Evolutionary conservation across 2,329 filamentous ascomycete genomes (phyloP), one percentile per base, ranked within the genome.

Genomic region (Grosmannia clavigera): DNA sequence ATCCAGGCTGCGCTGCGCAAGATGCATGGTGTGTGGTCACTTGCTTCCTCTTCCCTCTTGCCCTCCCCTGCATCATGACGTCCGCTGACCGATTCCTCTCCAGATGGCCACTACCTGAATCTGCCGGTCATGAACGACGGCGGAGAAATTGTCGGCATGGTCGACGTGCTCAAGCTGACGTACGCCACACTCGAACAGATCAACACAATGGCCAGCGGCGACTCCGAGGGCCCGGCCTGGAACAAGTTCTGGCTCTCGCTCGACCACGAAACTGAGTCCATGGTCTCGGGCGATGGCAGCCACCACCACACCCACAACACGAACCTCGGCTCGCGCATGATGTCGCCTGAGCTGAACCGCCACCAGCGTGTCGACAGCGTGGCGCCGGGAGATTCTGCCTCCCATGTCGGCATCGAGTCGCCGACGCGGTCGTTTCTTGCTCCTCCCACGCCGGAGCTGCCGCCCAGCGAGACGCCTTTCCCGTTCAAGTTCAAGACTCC

Each of bases 201-300:
- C 74, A 97, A 97, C 77, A 91, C 90, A 61, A 97, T 99, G 86
- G 85, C 83, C 50, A 91, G 86, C 58, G 83, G 83, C 51, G 92
- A 96, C 70, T 90, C 84, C 67, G 94, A 99, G 74, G 94, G 94
- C 0, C 94, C 94, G 5, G 94, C 94, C 7, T 99, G 94, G 94
- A 97, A 96, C 78, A 99, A 97, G 74, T 99, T 99, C 77, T 99
- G 94, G 94, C 80, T 97, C 66, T 97, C 94, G 0, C 85, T 99
- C 67, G 83, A 97, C 72, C 85, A 95, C 67, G 92, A 96, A 72
- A 92, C 92, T 16, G 94, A 97, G 74, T 99, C 94, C 2, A 87
- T 96, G 81, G 85, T 97, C 73, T 99, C 94, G 62, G 94, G 92
- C 62, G 90, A 95, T 61, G 89, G 87, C 56, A 89, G 88, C 68